Evolutionary conservation across 345 rosid species (phyloP).

Genomic region (Moringa oleifera): DNA sequence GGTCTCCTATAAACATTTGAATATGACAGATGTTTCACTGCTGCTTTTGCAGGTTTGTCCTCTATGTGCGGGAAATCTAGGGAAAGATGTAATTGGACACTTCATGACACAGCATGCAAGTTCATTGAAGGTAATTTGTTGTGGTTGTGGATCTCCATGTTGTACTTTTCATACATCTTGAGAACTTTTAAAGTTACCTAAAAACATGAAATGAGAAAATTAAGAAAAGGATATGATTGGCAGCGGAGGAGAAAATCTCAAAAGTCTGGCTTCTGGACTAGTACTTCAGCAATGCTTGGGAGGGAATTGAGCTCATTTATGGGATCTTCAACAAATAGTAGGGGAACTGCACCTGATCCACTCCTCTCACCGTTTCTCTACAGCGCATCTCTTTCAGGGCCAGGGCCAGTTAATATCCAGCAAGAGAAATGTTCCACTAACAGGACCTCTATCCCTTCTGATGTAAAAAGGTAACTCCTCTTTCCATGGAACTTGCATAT

Average conservation of each 20-base stretch:
- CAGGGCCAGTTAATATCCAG: constrained; percentile 19
- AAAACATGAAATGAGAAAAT: no score
- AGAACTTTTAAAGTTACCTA: constrained; percentile 12
- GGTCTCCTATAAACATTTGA: not conserved
- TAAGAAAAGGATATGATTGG: constrained; percentile 6
- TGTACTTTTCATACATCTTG: no score
- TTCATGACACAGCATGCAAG: constrained; percentile 47
- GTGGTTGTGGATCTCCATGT: no score
- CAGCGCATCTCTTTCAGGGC: constrained; percentile 20
- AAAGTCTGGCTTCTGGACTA: constrained; percentile 28
- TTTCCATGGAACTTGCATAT: not conserved
- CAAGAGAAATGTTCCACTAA: constrained; percentile 19
- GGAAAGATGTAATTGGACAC: constrained; percentile 50
- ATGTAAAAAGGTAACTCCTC: constrained; percentile 32
- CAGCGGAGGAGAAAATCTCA: constrained; percentile 47
- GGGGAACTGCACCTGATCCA: constrained; percentile 29
- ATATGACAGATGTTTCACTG: not conserved
- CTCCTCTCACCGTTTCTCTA: constrained; percentile 42
- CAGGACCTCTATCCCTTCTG: constrained; percentile 11
- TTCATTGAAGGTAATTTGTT: constrained; percentile 40
- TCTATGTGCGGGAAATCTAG: constrained; percentile 57
- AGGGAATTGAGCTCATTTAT: constrained; percentile 42
- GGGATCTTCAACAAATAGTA: constrained; percentile 28
- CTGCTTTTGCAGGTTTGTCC: constrained; percentile 51
- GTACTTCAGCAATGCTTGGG: constrained; percentile 35